Base-by-base conservation (phyloP, 2,329 filamentous ascomycete genomes). In the Fusarium sp. region DNA sequence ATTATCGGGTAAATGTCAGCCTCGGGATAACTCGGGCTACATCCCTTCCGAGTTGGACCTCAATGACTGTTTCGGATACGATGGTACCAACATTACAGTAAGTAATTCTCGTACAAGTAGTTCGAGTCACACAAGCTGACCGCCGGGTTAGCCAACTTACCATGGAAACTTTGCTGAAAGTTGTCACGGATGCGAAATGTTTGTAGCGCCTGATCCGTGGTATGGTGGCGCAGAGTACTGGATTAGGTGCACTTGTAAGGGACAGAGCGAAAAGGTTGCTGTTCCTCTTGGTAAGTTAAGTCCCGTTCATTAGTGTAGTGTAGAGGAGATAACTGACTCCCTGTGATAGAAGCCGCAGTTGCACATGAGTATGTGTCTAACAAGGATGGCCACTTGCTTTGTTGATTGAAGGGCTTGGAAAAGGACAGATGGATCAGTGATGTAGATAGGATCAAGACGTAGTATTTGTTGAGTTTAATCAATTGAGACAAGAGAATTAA, bases 361-460 rank as follows among this genome's bases (percentile, higher is more conserved):
- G 64, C 64, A 1, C 64, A 67, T 3, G 53, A 50, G 7, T 67
- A 67, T 42, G 62, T 67, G 6, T 30, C 48, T 3, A 67, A 67
- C 1, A 50, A 67, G 6, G 17, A 48, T 17, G 64, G 64, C 0
- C 35, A 54, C 27, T 26, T 59, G 26, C 12, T 26, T 1, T 58
- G 55, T 49, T 57, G 4, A 10, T 35, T 33, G 32, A 33, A 33
- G 13, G 14, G 33, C 14, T 12, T 35, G 33, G 13, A 15, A 7
- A 15, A 38, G 11, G 37, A 38, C 3, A 38, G 6, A 35, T 12
- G 18, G 17, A 38, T 38, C 17, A n/a, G 37, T 38, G 37, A 10
- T 11, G 11, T 10, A 38, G 5, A 38, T 18, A 10, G 37, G 18
- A 18, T 9, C 15, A 7, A 38, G 37, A 38, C 37, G 6, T 17